phyloP scores from a whole-genome alignment of 192 early-diverging fungal species.

The Powellomyces hirtus region DNA sequence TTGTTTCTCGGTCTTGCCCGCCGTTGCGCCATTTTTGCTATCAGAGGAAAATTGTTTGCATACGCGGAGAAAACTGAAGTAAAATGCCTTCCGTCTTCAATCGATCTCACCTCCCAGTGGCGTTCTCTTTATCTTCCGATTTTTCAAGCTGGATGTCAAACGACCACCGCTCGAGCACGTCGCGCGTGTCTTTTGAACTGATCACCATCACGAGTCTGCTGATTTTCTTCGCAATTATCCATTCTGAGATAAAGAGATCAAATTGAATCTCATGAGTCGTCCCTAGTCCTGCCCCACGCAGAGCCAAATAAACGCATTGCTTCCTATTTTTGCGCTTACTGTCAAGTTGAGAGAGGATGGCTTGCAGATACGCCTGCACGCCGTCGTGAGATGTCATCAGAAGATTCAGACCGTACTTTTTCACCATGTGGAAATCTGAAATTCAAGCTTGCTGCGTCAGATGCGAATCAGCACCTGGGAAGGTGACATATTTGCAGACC shows the following conservation, averaged over 20 bases:
- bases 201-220: constrained; percentile 85
- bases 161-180: constrained; percentile 91
- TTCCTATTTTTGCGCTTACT: constrained; percentile 44
- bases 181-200: constrained; percentile 75
- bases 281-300: no score
- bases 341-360: constrained; percentile 78
- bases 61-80: no score
- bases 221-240: constrained; percentile 72
- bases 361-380: constrained; percentile 70
- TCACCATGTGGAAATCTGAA: constrained; percentile 75
- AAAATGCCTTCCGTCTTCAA: no score
- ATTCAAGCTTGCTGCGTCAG: no score
- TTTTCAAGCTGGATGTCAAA: constrained; percentile 80
- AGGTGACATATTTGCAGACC: background rate
- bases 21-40: no score
- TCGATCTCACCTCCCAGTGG: background rate
- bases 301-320: no score
- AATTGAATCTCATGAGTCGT: no score
- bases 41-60: no score
- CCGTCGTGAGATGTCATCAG: constrained; percentile 73
- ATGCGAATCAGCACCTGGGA: background rate
- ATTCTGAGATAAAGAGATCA: constrained; percentile 52
- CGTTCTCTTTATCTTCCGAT: background rate
- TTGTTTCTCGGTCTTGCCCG: constrained; percentile 58
- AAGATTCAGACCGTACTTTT: constrained; percentile 85